phyloP scores from a whole-genome alignment of 108 stramenopile species.

The Cyclotella baltica region DNA sequence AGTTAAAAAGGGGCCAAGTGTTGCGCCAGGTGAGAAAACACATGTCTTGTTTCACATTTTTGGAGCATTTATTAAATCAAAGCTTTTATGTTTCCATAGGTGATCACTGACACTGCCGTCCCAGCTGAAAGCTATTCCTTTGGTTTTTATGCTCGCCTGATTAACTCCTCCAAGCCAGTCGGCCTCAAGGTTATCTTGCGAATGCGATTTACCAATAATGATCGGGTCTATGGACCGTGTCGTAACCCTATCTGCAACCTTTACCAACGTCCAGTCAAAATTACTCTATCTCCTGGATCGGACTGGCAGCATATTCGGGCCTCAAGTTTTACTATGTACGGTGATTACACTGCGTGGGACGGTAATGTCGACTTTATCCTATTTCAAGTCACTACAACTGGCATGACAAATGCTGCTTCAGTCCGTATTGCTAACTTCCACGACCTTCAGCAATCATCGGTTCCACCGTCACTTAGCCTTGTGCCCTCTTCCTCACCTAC shows the following conservation, averaged over 20 bases:
- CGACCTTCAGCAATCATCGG: conserved; percentile 11
- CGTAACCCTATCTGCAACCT: conserved; percentile 23
- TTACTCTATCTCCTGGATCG: neutral
- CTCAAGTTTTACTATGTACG: conserved; percentile 27
- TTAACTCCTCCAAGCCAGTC: neutral
- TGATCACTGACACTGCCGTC: conserved; percentile 9
- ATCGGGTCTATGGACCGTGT: conserved; percentile 29
- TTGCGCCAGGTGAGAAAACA: conserved; percentile 39
- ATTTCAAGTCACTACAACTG: too few relatives aligned
- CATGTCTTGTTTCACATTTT: too few relatives aligned
- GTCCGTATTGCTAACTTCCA: conserved; percentile 27
- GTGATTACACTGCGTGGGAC: conserved; percentile 41
- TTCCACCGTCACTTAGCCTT: conserved; percentile 21
- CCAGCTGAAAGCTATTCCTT: conserved; percentile 23
- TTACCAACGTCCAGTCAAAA: conserved; percentile 15
- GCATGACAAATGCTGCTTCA: conserved; percentile 12
- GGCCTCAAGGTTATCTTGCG: conserved; percentile 17
- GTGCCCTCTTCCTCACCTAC: conserved; percentile 24
- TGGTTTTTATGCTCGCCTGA: conserved; percentile 28
- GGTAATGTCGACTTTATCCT: conserved; percentile 24
- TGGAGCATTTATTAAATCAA: too few relatives aligned
- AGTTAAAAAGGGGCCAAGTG: conserved; percentile 9
- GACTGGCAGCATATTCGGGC: conserved; percentile 39
- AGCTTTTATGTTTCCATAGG: too few relatives aligned
- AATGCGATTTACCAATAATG: conserved; percentile 34